These are phyloP conservation scores for Lanmaoa rubissima DNA, from an alignment of 768 basidiomycete species.

Conservation along the genomic window DNA sequence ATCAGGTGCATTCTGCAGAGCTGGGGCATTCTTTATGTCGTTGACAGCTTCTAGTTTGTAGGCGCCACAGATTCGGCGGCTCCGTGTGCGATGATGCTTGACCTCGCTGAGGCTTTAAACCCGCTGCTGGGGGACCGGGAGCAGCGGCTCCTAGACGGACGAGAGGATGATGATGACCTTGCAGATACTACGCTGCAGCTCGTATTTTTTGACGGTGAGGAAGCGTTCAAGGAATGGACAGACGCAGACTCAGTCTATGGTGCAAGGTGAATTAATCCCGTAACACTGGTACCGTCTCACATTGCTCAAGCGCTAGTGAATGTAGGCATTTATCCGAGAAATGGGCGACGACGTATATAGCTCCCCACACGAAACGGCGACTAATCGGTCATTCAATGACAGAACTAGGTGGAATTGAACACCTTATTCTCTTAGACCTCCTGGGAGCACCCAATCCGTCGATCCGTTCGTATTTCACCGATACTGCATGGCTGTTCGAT, in stretches of 20 bases:
- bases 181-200: constrained; percentile 86
- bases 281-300: neutral
- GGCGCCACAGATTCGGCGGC: constrained; percentile 98
- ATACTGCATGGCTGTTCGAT: constrained; percentile 94
- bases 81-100: constrained; percentile 91
- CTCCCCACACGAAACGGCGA: constrained; percentile 59
- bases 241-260: constrained; percentile 90
- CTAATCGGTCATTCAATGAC: constrained; percentile 53
- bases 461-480: constrained; percentile 78
- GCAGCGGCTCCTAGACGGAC: constrained; percentile 50
- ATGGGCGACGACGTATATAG: constrained; percentile 72
- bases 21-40: neutral
- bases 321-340: constrained; percentile 81
- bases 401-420: constrained; percentile 78
- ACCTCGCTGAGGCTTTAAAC: constrained; percentile 82
- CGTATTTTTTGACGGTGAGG: constrained; percentile 97
- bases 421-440: constrained; percentile 90
- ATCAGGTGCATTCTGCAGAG: constrained; percentile 54
- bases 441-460: constrained; percentile 74
- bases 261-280: constrained; percentile 57
- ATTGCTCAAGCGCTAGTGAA: neutral
- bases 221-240: constrained; percentile 92
- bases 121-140: constrained; percentile 64
- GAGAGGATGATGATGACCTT: constrained; percentile 71
- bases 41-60: constrained; percentile 63